phyloP scores from a whole-genome alignment of 2,329 filamentous ascomycete genomes.

The Lachnellula cervina region DNA sequence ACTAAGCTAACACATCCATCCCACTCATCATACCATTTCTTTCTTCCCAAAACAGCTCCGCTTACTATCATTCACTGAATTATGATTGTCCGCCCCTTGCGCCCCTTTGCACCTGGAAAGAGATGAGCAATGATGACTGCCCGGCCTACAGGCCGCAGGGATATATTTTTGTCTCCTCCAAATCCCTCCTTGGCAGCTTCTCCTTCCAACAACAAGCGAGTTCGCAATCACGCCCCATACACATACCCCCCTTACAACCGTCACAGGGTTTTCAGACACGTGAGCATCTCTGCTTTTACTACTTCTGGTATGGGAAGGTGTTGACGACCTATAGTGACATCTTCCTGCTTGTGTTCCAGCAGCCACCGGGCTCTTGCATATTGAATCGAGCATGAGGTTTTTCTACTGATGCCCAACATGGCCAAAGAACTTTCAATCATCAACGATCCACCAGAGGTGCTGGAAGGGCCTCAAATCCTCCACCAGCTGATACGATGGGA shows the following conservation, averaged over 20 bases:
- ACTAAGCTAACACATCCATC: too few relatives aligned
- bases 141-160: too few relatives aligned
- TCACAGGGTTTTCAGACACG: background rate
- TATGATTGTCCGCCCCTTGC: too few relatives aligned
- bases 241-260: background rate
- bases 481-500: slow-evolving; percentile 56
- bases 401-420: slow-evolving; percentile 18
- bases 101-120: too few relatives aligned
- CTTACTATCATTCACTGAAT: too few relatives aligned
- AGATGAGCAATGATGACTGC: too few relatives aligned
- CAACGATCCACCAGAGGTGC: slow-evolving; percentile 47
- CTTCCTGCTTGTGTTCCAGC: background rate
- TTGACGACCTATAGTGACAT: background rate
- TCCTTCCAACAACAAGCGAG: background rate
- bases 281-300: background rate
- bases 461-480: slow-evolving; percentile 52
- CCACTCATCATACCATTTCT: too few relatives aligned
- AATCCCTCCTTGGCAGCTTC: too few relatives aligned
- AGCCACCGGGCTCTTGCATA: background rate
- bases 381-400: slow-evolving; percentile 11
- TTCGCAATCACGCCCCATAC: background rate
- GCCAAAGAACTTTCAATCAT: slow-evolving; percentile 45
- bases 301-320: background rate
- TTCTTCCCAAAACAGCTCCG: too few relatives aligned
- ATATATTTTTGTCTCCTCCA: background rate